phyloP scores from a whole-genome alignment of 1,284 basidiomycete species.

The Ganoderma meredithae region DNA sequence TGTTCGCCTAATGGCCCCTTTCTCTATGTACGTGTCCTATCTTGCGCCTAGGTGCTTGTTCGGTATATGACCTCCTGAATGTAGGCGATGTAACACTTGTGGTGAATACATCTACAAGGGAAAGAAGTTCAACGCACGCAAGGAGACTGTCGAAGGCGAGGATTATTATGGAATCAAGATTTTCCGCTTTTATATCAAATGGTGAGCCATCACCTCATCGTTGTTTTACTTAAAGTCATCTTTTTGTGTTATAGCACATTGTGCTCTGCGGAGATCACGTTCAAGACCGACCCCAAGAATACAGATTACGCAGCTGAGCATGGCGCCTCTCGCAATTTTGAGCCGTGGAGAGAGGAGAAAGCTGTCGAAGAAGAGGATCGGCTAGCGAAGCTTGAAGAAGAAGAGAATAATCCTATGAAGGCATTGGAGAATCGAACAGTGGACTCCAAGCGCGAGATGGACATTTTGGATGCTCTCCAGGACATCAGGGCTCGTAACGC shows the following conservation, averaged over 20 bases:
- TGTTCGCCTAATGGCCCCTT: conserved; percentile 98
- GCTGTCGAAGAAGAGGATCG: conserved; percentile 79
- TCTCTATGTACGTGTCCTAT: conserved; percentile 83
- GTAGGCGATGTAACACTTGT: conserved; percentile 90
- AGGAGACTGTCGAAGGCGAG: conserved; percentile 96
- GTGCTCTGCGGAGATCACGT: conserved; percentile 98
- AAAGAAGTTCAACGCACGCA: conserved; percentile 99
- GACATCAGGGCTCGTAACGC: conserved; percentile 95
- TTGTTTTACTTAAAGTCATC: not conserved
- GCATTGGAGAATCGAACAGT: conserved; percentile 91
- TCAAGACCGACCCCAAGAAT: conserved; percentile 99
- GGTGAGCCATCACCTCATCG: conserved; percentile 50
- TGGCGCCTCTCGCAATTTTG: conserved; percentile 94
- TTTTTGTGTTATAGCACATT: conserved; percentile 65
- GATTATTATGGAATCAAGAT: conserved; percentile 99
- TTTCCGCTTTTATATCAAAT: conserved; percentile 87
- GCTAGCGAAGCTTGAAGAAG: conserved; percentile 81
- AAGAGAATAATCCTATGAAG: conserved; percentile 97
- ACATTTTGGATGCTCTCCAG: conserved; percentile 94
- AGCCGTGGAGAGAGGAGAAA: conserved; percentile 87
- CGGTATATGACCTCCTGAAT: conserved; percentile 18
- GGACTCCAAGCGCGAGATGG: conserved; percentile 98
- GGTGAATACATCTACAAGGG: conserved; percentile 99
- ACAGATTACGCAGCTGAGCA: conserved; percentile 94
- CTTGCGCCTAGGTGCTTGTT: not conserved